Evolutionary conservation across 257 asterid species (phyloP), one percentile per base, ranked within the genome.

Genomic region (Ilex aquifolium): DNA sequence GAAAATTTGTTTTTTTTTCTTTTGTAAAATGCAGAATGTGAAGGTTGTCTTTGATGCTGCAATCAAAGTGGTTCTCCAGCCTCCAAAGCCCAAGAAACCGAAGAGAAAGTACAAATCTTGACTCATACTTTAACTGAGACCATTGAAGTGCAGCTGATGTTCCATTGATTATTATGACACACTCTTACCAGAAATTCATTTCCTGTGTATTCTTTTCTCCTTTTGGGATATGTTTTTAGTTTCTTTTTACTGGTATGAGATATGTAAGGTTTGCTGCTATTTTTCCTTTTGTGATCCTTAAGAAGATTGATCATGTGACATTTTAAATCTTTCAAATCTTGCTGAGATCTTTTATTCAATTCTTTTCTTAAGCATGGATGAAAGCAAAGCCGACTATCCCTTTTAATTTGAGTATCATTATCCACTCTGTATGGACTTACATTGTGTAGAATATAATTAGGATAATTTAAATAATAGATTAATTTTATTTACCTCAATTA

Each of bases 31-130:
- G 79, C 88, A 88, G 94, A 81, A 83, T 79, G 89, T 85, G 62
- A 88, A 88, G 75, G 86, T 74, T 10, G 89, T 88, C 17, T 85
- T 88, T 69, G 94, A 88, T 68, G 86, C 91, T 10, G 94, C 94
- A n/a, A 83, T 88, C 69, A 88, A 81, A 76, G 87, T 80, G 57
- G 91, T 88, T 71, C 79, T 88, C 30, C 80, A 79, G 57, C 94
- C 96, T 13, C 87, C 88, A 16, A 88, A 85, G 76, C 67, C 67
- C 57, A 88, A 83, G 83, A 87, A 81, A 71, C 82, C 76, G 69
- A 77, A 60, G 75, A 76, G 65, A 57, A 74, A 74, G 68, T 79
- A 67, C 57, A 77, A 51, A 67, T 73, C 81, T 0, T 86, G 95
- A 71, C 71, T 62, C 54, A 64, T 84, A 53, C 85, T 87, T 59